Evolutionary conservation across 2,329 filamentous ascomycete genomes (phyloP), one percentile per base, ranked within the genome.

Genomic region (Aspergillus eucalypticola): DNA sequence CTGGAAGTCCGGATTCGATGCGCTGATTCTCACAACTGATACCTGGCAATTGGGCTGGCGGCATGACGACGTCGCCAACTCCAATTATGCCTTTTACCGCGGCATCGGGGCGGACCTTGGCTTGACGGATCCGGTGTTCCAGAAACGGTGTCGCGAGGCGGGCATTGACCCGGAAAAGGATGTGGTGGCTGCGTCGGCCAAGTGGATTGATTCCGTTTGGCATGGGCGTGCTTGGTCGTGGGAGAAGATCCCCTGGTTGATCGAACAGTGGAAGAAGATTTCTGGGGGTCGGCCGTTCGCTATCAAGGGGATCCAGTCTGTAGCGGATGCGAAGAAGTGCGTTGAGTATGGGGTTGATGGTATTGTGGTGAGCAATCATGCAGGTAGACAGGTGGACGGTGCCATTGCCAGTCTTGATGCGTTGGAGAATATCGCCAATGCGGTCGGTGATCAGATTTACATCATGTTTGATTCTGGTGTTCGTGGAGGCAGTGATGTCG

Each of bases 301-400:
- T 52, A 73, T 91, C 25, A 92, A 91, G 73, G 89, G 89, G 0
- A 84, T 92, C n/a, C 88, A 91, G 76, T 85, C 83, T 13, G 83
- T 85, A 0, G 78, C 80, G 42, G 89, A 92, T 72, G 88, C 88
- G 13, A 77, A 81, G 55, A 81, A 78, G 65, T 86, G 86, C 2
- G 80, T 87, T 38, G 81, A 88, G 54, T 69, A 81, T 11, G 88
- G 86, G 0, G 83, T 85, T 3, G 85, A 91, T 64, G 89, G 86
- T 0, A 89, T 92, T 51, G 82, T 91, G 1, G 78, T 91, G 1
- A 85, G 82, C 13, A 92, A 92, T 66, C 89, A 92, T 70, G 89
- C 88, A 1, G 89, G 89, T 0, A 74, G 89, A 19, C 85, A 88
- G 71, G 83, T 88, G 2, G 86, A 88, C 65, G 85, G 85, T 0